These are phyloP conservation scores for Nakazawaea siamensis DNA, from an alignment of 805 yeast species.

Conservation along the genomic window DNA sequence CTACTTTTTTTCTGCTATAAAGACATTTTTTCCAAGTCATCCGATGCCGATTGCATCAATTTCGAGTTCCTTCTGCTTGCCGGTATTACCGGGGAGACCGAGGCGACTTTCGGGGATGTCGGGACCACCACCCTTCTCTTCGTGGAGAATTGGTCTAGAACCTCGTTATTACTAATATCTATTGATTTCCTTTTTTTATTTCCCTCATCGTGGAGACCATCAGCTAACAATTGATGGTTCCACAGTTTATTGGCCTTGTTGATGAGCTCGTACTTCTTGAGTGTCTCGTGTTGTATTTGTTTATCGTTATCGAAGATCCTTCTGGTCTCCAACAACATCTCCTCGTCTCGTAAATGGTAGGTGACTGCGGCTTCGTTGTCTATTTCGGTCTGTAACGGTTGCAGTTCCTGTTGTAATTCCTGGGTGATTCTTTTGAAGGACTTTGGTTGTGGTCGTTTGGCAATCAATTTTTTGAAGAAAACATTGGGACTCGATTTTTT, in stretches of 20 bases:
- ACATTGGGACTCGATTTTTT: constrained; percentile 13
- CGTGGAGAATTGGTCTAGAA: constrained; percentile 1
- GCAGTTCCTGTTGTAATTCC: constrained; percentile 24
- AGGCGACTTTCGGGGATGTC: constrained; percentile 12
- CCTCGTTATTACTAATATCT: constrained; percentile 9
- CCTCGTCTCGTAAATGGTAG: constrained; percentile 22
- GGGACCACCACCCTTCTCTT: constrained; percentile 17
- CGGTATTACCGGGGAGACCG: constrained; percentile 8
- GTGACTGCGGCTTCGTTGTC: constrained; percentile 26
- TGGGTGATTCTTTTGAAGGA: constrained; percentile 25
- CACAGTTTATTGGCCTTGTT: constrained; percentile 27
- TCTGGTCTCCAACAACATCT: constrained; percentile 13
- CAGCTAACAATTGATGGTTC: constrained; percentile 22
- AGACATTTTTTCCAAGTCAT: constrained; percentile 22
- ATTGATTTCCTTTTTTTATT: constrained; percentile 13
- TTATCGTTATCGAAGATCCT: constrained; percentile 1
- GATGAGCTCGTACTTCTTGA: constrained; percentile 24
- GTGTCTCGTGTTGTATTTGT: constrained; percentile 9
- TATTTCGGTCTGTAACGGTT: constrained; percentile 27
- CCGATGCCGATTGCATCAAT: constrained; percentile 21
- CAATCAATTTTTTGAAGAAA: constrained; percentile 22
- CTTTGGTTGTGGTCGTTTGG: constrained; percentile 24
- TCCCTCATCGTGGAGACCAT: constrained; percentile 8
- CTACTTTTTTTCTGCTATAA: no score
- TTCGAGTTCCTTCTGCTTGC: constrained; percentile 19